Evolutionary conservation across 1,284 basidiomycete genomes (phyloP).

Genomic region (Abortiporus biennis): DNA sequence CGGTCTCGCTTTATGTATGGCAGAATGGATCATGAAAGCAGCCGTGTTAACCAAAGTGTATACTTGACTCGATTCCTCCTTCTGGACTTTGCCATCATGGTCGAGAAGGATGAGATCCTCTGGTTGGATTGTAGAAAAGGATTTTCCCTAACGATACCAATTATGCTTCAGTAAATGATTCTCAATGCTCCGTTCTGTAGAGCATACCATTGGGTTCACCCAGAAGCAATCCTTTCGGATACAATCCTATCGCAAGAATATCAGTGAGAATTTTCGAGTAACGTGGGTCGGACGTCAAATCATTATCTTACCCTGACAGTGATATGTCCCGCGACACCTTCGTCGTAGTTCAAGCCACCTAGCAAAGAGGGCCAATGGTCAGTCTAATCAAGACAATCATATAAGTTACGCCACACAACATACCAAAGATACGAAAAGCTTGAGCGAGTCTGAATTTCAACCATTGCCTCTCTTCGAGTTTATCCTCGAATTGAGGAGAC

Average conservation of each 20-base stretch:
- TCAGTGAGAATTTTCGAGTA: too few species aligned
- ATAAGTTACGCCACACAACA: too few species aligned
- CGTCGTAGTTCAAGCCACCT: slow-evolving; percentile 51
- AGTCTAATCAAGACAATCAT: not conserved
- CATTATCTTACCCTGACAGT: slow-evolving; percentile 43
- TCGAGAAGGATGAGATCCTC: slow-evolving; percentile 42
- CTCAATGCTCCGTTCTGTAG: not conserved
- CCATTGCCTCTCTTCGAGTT: slow-evolving; percentile 39
- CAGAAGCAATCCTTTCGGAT: slow-evolving; percentile 48
- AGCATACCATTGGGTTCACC: slow-evolving; percentile 42
- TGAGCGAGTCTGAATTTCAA: slow-evolving; percentile 49
- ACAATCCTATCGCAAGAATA: slow-evolving; percentile 29
- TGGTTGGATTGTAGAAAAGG: slow-evolving; percentile 41
- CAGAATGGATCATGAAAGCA: slow-evolving; percentile 47
- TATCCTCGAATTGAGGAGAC: slow-evolving; percentile 12
- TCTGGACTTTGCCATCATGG: slow-evolving; percentile 41
- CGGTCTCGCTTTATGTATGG: slow-evolving; percentile 53
- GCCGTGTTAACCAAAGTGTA: slow-evolving; percentile 38
- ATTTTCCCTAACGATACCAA: slow-evolving; percentile 34
- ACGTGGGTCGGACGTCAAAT: too few species aligned
- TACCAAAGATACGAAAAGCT: slow-evolving; percentile 44
- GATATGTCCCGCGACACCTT: slow-evolving; percentile 60
- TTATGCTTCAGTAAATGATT: too few species aligned
- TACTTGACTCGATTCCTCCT: slow-evolving; percentile 31
- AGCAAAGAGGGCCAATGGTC: too few species aligned